Base-by-base conservation (phyloP, 495 filamentous ascomycete genomes). In the Trichoderma orchidacearum region DNA sequence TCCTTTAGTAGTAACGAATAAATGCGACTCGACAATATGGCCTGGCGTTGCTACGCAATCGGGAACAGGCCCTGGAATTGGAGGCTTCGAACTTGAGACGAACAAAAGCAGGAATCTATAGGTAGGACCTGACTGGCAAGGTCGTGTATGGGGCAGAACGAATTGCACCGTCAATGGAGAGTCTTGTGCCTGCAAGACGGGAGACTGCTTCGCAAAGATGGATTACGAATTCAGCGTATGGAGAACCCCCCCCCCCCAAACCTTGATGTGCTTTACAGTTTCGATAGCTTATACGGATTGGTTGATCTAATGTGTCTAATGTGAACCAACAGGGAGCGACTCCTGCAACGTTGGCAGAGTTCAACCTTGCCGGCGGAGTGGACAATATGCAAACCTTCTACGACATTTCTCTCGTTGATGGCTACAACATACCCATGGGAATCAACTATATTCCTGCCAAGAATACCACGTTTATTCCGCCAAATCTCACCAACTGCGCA, bases 381-480 rank as follows among this genome's bases (percentile, higher is more conserved):
- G 66, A 70, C 30, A 72, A 74, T 55, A 73, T 69, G 12, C 80
- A 88, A 62, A 84, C 81, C 4, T 91, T 85, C 67, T 90, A 90
- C 67, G 88, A 92, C 67, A 85, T 92, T 58, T 89, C 85, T 31
- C 78, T 91, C 31, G 87, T 92, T 28, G 87, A 92, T 65, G 87
- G 88, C 36, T 90, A 91, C 75, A 90, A 91, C 66, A 69, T 91
- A 8, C 85, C 85, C 6, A 60, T 92, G 54, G 84, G 73, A 28
- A 82, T 92, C 56, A 70, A 85, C 54, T 83, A 76, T 64, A 72
- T 78, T 50, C 83, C 72, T 29, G 74, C 71, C 23, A 63, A 73
- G 29, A 80, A 85, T 64, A 68, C 72, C 8, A 72, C 68, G 12
- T 75, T 77, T 59, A 80, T 89, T 58, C 83, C 85, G 13, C 83